These are phyloP conservation scores for Tagetes patula DNA, from an alignment of 129 eudicot genomes.

Conservation along the genomic window DNA sequence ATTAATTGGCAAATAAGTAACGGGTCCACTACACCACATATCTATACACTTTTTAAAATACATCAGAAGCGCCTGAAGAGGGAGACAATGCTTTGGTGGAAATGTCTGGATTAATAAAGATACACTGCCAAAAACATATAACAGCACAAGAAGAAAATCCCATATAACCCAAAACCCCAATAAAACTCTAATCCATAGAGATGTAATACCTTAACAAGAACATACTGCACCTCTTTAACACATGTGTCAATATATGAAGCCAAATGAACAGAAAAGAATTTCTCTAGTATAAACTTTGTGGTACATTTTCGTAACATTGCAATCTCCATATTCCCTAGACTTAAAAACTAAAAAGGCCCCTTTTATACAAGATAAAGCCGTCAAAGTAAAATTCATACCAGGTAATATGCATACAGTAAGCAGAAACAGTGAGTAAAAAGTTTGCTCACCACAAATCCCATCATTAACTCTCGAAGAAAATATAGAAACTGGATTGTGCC, in stretches of 20 bases:
- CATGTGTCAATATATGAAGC: neutral
- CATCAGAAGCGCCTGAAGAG: conserved; percentile 10
- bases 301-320: neutral
- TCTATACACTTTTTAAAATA: neutral
- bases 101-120: conserved; percentile 8
- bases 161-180: neutral
- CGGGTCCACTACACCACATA: neutral
- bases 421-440: neutral
- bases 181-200: neutral
- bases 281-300: conserved; percentile 9
- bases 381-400: neutral
- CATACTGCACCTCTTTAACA: neutral
- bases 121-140: conserved; percentile 10
- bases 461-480: conserved; percentile 94
- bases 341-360: neutral
- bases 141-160: conserved; percentile 1
- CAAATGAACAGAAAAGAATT: conserved; percentile 5
- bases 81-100: conserved; percentile 13
- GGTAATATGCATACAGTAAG: conserved; percentile 3
- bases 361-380: conserved; percentile 3
- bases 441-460: conserved; percentile 82
- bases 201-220: neutral
- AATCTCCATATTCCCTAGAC: conserved; percentile 16
- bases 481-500: conserved; percentile 63
- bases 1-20: conserved; percentile 14